A percentile compares a stretch with the other conserved stretches of the same genome.
These are phyloP conservation scores for Gastrolobium bilobum DNA, from an alignment of 306 rosid species.

Conservation along the genomic window DNA sequence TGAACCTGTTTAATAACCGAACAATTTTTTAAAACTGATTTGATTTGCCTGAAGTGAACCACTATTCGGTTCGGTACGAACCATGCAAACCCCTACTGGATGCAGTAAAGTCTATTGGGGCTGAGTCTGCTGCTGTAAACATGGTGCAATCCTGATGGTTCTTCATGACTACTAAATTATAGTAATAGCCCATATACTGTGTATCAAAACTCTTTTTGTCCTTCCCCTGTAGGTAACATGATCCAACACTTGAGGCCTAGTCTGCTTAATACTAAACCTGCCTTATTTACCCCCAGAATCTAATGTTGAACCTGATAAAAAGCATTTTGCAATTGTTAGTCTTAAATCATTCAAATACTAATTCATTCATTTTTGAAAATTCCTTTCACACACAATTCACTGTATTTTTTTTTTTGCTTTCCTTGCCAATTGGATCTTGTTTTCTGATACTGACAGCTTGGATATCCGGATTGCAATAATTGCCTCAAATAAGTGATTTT, in stretches of 20 bases:
- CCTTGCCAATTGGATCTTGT: slow-evolving; percentile 10
- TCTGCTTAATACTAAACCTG: too few species aligned
- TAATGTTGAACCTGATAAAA: background rate
- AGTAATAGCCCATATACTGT: background rate
- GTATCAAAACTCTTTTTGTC: too few species aligned
- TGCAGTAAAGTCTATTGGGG: background rate
- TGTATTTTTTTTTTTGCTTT: background rate
- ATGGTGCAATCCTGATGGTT: background rate
- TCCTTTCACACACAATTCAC: background rate
- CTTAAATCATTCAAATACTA: slow-evolving; percentile 18
- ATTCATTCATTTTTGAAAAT: background rate
- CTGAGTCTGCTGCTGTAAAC: background rate
- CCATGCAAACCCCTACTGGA: too few species aligned
- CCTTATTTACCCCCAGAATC: background rate
- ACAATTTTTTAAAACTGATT: too few species aligned
- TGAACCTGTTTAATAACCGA: too few species aligned
- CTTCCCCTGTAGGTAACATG: too few species aligned
- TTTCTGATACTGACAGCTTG: background rate
- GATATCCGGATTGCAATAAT: background rate
- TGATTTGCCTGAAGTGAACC: too few species aligned
- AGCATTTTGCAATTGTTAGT: background rate
- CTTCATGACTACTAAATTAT: background rate
- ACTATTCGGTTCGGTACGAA: too few species aligned
- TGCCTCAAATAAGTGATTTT: background rate
- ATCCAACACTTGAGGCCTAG: too few species aligned